Conservation (phyloP, 257 asterid species). For the Solanum microdontum region DNA sequence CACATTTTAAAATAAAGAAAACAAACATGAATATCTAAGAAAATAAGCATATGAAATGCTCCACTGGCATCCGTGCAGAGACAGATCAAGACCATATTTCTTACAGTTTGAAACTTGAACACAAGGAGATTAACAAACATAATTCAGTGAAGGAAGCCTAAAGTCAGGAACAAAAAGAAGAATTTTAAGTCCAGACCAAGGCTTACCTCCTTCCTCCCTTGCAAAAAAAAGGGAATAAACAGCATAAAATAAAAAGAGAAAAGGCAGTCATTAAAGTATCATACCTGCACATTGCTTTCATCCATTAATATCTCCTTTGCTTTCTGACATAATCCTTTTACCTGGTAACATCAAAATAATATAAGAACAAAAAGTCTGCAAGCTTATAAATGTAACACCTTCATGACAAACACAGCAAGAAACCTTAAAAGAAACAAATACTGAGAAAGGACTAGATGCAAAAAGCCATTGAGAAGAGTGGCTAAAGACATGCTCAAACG, state of each 20-base stretch:
- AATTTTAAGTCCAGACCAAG: background rate
- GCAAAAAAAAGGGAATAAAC: background rate
- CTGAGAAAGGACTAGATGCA: background rate
- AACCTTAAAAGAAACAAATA: background rate
- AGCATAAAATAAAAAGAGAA: background rate
- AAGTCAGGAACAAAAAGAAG: background rate
- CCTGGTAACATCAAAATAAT: constrained; percentile 25
- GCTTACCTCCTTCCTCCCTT: background rate
- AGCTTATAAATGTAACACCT: background rate
- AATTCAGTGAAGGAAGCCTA: background rate
- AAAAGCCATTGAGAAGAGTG: background rate
- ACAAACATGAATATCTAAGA: background rate
- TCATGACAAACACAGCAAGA: background rate
- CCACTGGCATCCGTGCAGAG: background rate
- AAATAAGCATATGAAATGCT: background rate
- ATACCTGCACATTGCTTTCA: constrained; percentile 76
- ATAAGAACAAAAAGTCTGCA: background rate
- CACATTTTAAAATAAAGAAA: background rate
- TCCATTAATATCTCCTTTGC: constrained; percentile 71
- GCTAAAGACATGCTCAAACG: background rate
- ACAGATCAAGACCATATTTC: background rate
- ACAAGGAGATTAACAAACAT: background rate
- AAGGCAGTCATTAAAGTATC: background rate
- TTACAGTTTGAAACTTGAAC: background rate
- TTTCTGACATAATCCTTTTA: constrained; percentile 56